phyloP scores from a whole-genome alignment of 1,139 yeast species.

The Candida freyschussii region DNA sequence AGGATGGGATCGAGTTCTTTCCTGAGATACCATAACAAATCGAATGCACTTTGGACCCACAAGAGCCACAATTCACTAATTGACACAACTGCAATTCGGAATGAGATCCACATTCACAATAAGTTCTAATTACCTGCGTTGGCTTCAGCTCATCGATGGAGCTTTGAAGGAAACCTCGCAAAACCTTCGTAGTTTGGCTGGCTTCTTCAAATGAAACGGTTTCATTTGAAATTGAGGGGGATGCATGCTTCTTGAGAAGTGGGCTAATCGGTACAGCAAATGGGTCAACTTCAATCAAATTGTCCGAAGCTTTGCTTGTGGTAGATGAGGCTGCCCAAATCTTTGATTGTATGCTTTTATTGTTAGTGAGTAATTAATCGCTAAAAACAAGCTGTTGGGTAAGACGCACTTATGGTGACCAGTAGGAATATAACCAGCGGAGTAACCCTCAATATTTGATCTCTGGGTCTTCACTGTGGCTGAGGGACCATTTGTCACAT shows the following conservation, averaged over 20 bases:
- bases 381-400: too few relatives aligned
- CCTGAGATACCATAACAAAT: slow-evolving; percentile 28
- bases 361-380: slow-evolving; percentile 1
- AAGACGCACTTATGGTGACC: slow-evolving; percentile 16
- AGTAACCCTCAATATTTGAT: slow-evolving; percentile 5
- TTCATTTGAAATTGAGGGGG: too few relatives aligned
- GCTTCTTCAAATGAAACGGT: slow-evolving; percentile 10
- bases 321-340: slow-evolving; percentile 16
- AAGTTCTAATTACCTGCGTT: slow-evolving; percentile 26
- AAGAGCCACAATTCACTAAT: slow-evolving; percentile 24
- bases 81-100: slow-evolving; percentile 16
- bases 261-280: slow-evolving; percentile 25
- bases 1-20: slow-evolving; percentile 15
- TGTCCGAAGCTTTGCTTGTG: too few relatives aligned
- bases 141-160: slow-evolving; percentile 24
- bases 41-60: slow-evolving; percentile 28
- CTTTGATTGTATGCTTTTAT: slow-evolving; percentile 15
- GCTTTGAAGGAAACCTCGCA: slow-evolving; percentile 27
- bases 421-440: slow-evolving; percentile 18
- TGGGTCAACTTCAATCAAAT: slow-evolving; percentile 27
- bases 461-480: slow-evolving; percentile 28
- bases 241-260: too few relatives aligned
- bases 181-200: slow-evolving; percentile 31
- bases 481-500: slow-evolving; percentile 34
- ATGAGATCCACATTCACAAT: slow-evolving; percentile 30